These are phyloP conservation scores for Rostrohypoxylon terebratum DNA, from an alignment of 495 filamentous ascomycete genomes.

Conservation along the genomic window DNA sequence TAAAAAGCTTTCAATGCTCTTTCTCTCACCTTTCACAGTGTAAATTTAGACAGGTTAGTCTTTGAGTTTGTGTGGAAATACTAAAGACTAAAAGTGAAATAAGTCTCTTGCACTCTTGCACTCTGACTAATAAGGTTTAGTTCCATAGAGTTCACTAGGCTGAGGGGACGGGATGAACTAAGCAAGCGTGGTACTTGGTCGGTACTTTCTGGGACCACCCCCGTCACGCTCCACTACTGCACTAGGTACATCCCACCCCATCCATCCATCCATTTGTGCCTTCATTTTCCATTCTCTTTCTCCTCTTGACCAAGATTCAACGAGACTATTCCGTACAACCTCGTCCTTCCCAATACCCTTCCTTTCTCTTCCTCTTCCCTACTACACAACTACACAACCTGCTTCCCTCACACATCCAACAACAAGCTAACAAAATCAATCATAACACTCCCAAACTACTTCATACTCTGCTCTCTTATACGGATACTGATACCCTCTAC, in stretches of 20 bases:
- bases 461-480: background rate
- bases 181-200: conserved; percentile 21
- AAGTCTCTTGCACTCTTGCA: too few species aligned
- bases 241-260: conserved; percentile 50
- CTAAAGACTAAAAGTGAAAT: too few species aligned
- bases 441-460: conserved; percentile 4
- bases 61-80: conserved; percentile 35
- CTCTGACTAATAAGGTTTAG: conserved; percentile 40
- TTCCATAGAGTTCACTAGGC: conserved; percentile 28
- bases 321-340: conserved; percentile 45
- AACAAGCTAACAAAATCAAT: conserved; percentile 14
- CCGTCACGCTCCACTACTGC: conserved; percentile 48
- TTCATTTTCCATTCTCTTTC: conserved; percentile 50
- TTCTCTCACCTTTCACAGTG: conserved; percentile 37
- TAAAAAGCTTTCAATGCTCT: conserved; percentile 4
- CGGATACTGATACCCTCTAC: background rate
- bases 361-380: conserved; percentile 14
- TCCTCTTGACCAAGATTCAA: conserved; percentile 48
- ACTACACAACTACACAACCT: conserved; percentile 39
- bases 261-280: conserved; percentile 46
- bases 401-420: background rate
- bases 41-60: conserved; percentile 2
- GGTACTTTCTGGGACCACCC: conserved; percentile 44
- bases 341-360: conserved; percentile 38
- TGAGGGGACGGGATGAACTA: conserved; percentile 41